These are phyloP conservation scores for Debaryomyces robertsiae DNA, from an alignment of 1,139 yeast genomes.

Conservation along the genomic window DNA sequence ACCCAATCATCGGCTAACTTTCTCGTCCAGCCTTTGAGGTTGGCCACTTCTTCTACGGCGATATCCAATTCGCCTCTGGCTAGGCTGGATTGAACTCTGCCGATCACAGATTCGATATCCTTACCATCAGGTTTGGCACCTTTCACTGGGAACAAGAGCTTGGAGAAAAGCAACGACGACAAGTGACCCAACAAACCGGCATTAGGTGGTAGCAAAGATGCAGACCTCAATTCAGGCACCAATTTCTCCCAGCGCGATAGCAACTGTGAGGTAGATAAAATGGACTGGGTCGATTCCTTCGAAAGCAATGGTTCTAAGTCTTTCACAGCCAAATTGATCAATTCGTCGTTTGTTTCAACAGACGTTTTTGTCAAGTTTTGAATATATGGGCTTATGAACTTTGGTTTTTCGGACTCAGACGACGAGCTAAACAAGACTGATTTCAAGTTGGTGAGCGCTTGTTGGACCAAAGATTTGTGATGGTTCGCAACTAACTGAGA, in stretches of 20 bases:
- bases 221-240: constrained; percentile 85
- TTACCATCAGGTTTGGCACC: constrained; percentile 61
- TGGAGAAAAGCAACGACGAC: constrained; percentile 75
- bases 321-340: constrained; percentile 37
- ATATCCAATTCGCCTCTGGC: constrained; percentile 76
- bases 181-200: constrained; percentile 95
- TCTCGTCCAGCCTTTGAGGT: constrained; percentile 92
- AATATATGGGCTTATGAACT: constrained; percentile 45
- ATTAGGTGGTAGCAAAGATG: constrained; percentile 87
- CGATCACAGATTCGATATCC: constrained; percentile 86
- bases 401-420: constrained; percentile 30
- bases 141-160: constrained; percentile 68
- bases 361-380: constrained; percentile 50
- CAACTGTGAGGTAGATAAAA: constrained; percentile 68
- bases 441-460: constrained; percentile 57
- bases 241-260: constrained; percentile 71
- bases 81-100: constrained; percentile 79
- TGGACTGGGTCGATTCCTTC: constrained; percentile 56
- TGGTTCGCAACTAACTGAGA: constrained; percentile 57
- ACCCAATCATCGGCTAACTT: constrained; percentile 91
- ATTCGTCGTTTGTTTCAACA: constrained; percentile 44
- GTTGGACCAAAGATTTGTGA: constrained; percentile 57
- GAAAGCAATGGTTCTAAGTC: constrained; percentile 48
- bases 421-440: constrained; percentile 40
- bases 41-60: constrained; percentile 91